Evolutionary conservation across 306 rosid genomes (phyloP).

Genomic region (Malus fusca): DNA sequence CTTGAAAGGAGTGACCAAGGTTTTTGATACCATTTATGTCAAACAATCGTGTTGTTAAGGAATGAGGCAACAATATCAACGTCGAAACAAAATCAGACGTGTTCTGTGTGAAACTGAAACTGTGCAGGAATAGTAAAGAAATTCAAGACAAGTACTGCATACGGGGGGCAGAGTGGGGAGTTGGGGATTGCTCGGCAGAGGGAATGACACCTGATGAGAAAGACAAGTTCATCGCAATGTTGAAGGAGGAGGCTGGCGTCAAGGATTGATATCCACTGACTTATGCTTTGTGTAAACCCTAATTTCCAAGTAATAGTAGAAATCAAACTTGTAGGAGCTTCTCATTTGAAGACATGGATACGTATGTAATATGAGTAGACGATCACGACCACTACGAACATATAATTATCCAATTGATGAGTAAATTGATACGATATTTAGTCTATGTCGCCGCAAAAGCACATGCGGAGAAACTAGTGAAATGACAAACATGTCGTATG

Average conservation of each 20-base stretch:
- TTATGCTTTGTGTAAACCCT: not conserved
- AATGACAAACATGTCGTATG: not conserved
- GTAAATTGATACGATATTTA: no score
- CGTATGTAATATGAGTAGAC: not conserved
- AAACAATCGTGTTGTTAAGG: not conserved
- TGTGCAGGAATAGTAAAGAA: constrained; percentile 56
- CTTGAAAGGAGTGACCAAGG: not conserved
- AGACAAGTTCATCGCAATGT: constrained; percentile 59
- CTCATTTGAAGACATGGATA: not conserved
- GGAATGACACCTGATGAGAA: constrained; percentile 66
- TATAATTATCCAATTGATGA: not conserved
- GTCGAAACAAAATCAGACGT: not conserved
- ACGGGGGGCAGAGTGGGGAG: constrained; percentile 96
- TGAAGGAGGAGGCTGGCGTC: constrained; percentile 62
- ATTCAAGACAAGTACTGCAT: constrained; percentile 74
- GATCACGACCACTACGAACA: not conserved
- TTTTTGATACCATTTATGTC: not conserved
- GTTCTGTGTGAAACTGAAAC: not conserved
- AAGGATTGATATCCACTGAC: constrained; percentile 12
- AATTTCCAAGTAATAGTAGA: not conserved
- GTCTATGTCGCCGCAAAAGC: no score
- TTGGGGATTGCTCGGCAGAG: constrained; percentile 84
- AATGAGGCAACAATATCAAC: not conserved
- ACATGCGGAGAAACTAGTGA: no score
- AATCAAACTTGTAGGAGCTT: not conserved